Percentiles rank a stretch among this genome's conserved stretches.
phyloP scores from a whole-genome alignment of 2,329 filamentous ascomycete species.

The Teratosphaeriaceae sp. region DNA sequence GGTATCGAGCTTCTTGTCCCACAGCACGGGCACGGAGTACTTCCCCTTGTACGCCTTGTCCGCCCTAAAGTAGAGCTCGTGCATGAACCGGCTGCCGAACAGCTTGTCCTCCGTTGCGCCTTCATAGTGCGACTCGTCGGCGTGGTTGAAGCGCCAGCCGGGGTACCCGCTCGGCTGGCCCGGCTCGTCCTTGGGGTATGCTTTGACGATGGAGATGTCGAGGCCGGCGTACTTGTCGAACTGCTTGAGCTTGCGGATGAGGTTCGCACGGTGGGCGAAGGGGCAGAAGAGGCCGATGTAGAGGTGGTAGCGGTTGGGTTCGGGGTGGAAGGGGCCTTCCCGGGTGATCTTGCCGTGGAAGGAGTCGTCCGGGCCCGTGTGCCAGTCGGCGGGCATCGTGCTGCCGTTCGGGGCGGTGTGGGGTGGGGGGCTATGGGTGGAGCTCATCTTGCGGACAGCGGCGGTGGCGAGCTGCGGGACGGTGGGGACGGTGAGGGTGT shows the following conservation, averaged over 20 bases:
- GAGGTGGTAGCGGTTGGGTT: constrained; percentile 48
- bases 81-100: constrained; percentile 51
- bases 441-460: constrained; percentile 1
- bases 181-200: constrained; percentile 58
- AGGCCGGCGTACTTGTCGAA: constrained; percentile 45
- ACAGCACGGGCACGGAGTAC: constrained; percentile 56
- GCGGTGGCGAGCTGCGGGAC: background rate
- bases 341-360: constrained; percentile 48
- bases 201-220: constrained; percentile 52
- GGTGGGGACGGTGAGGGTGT: background rate
- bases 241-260: constrained; percentile 53
- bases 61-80: constrained; percentile 57
- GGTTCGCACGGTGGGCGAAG: constrained; percentile 55
- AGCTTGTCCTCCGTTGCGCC: constrained; percentile 53
- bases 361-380: constrained; percentile 33
- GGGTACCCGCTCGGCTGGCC: constrained; percentile 53
- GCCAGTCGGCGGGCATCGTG: constrained; percentile 15
- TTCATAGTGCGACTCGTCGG: constrained; percentile 42
- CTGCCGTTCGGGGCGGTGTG: constrained; percentile 1
- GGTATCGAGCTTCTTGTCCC: constrained; percentile 51
- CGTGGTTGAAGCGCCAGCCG: constrained; percentile 51
- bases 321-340: constrained; percentile 43
- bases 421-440: background rate
- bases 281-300: constrained; percentile 59
- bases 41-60: constrained; percentile 54